These are phyloP conservation scores for Zychaea mexicana DNA, from an alignment of 371 early-diverging fungal species.

Conservation along the genomic window DNA sequence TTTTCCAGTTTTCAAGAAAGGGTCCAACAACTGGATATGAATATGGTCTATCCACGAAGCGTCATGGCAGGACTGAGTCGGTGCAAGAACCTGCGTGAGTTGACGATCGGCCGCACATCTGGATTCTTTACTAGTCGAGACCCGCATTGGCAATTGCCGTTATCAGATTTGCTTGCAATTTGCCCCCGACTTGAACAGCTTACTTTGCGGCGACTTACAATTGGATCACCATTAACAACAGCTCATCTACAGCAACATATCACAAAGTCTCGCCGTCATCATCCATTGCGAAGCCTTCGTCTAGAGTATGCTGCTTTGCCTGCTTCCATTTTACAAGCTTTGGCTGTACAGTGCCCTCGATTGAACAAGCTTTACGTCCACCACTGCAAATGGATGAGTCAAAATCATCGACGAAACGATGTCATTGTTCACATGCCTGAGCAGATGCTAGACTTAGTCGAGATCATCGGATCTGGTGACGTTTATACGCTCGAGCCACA, in stretches of 20 bases:
- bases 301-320: background rate
- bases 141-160: background rate
- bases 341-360: background rate
- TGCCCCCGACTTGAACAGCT: background rate
- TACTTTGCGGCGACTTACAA: background rate
- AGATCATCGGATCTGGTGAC: background rate
- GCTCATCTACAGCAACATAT: background rate
- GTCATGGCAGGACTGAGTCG: constrained; percentile 40
- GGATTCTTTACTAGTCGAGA: background rate
- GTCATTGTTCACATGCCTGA: background rate
- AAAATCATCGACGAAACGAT: background rate
- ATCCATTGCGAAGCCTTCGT: background rate
- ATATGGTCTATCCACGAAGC: constrained; percentile 40
- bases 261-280: background rate
- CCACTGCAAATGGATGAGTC: background rate
- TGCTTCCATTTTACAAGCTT: background rate
- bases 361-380: background rate
- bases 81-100: background rate
- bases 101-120: background rate
- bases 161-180: background rate
- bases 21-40: background rate
- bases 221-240: background rate
- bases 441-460: background rate
- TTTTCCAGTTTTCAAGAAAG: background rate
- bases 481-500: constrained; percentile 1